A percentile compares a stretch with the other conserved stretches of the same genome.
Conservation (phyloP, 257 asterid genomes). For the Salvia hispanica region DNA sequence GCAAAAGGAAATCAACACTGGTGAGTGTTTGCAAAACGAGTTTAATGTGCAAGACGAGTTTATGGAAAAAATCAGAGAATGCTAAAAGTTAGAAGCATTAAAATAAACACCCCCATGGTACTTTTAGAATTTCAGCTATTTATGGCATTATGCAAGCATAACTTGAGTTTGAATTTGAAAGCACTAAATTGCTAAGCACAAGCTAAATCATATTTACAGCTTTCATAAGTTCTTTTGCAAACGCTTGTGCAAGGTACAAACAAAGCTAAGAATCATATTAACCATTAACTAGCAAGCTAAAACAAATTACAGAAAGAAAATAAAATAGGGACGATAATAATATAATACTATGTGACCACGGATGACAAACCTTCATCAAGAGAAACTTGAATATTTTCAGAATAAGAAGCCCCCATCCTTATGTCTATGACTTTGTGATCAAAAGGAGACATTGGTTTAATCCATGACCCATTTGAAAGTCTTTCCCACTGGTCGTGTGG, state of each 20-base stretch:
- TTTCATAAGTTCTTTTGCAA: not conserved
- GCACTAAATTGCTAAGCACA: not conserved
- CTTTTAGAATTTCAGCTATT: not conserved
- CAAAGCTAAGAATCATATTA: conserved; percentile 1
- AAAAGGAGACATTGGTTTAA: conserved; percentile 82
- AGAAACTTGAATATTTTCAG: conserved; percentile 65
- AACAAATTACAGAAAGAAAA: not conserved
- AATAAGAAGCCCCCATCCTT: conserved; percentile 53
- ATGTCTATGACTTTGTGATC: conserved; percentile 79
- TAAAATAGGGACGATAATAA: not conserved
- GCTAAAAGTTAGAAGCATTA: not conserved
- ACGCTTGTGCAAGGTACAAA: conserved; percentile 3
- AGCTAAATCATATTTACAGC: not conserved
- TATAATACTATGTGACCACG: not conserved
- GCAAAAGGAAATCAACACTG: conserved; percentile 39
- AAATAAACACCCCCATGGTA: no score
- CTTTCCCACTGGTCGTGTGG: conserved; percentile 76
- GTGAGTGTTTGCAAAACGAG: not conserved
- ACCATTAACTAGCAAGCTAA: not conserved
- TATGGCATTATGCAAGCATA: not conserved
- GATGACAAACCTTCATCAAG: conserved; percentile 74
- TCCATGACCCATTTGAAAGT: conserved; percentile 68
- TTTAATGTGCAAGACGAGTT: not conserved
- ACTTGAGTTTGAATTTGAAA: not conserved
- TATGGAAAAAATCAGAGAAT: not conserved